A percentile compares a stretch with the other conserved stretches of the same genome.
phyloP scores from a whole-genome alignment of 2,329 filamentous ascomycete species.

The Hymenoscyphus fraxineus region DNA sequence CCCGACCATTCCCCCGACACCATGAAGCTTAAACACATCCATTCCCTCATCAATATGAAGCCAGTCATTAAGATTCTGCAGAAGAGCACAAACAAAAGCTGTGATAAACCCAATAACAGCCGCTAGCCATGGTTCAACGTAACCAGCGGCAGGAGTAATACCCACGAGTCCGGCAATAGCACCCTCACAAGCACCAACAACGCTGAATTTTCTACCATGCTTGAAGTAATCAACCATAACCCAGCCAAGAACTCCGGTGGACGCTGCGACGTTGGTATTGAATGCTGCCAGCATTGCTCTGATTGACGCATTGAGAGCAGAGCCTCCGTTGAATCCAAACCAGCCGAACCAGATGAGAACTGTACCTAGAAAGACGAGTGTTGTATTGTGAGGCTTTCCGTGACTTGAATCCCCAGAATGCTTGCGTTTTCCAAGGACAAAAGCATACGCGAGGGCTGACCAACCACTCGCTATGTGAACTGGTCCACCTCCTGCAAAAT shows the following conservation, averaged over 20 bases:
- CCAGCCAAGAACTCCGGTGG: constrained; percentile 52
- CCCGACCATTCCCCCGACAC: constrained; percentile 55
- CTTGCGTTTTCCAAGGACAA: constrained; percentile 57
- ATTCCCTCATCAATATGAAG: constrained; percentile 54
- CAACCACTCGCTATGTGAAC: constrained; percentile 63
- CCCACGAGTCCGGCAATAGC: constrained; percentile 55
- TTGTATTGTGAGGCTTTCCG: constrained; percentile 58
- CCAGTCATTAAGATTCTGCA: constrained; percentile 48
- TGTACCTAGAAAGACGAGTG: constrained; percentile 61
- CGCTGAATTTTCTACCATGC: constrained; percentile 45
- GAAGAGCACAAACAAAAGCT: constrained; percentile 43
- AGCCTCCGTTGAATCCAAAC: constrained; percentile 52
- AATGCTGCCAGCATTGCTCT: constrained; percentile 53
- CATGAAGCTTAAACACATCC: constrained; percentile 58
- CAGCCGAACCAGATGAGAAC: constrained; percentile 63
- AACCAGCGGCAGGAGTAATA: constrained; percentile 56
- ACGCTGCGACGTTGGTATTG: constrained; percentile 57
- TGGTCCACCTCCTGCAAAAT: constrained; percentile 45
- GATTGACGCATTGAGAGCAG: constrained; percentile 48
- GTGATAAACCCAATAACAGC: constrained; percentile 51
- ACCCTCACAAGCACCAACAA: constrained; percentile 50
- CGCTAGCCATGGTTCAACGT: constrained; percentile 49
- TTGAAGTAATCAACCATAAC: constrained; percentile 48
- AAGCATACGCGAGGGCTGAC: constrained; percentile 59
- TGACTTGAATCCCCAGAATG: constrained; percentile 46